Evolutionary conservation across 768 basidiomycete genomes (phyloP), one percentile per base, ranked within the genome.

Genomic region (Termitomyces sp.): DNA sequence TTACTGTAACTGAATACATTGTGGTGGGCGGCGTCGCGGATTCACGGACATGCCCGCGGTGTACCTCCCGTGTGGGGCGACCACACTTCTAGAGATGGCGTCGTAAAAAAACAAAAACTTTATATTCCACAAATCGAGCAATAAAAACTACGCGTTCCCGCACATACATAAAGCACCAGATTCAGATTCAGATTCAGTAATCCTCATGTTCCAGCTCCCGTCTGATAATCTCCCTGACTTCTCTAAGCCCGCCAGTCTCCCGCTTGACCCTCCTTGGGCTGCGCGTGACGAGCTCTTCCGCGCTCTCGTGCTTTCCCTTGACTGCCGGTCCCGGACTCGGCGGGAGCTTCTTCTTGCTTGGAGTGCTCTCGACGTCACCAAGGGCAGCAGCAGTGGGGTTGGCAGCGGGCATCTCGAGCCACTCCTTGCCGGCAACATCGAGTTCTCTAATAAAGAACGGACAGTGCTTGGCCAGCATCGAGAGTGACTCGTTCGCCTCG

Each of bases 201-300:
- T 90, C 88, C 53, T 84, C 76, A 61, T 86, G 68, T 71, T 92
- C 90, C 64, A 92, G 72, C 73, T 92, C 91, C 61, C 79, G 76
- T 64, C 89, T 79, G 66, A 93, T 89, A 65, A 90, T 86, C 71
- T 93, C 91, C 57, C 90, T 75, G 32, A 92, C 90, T 68, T 89
- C 82, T 39, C 91, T 79, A 63, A 93, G 74, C 0, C 90, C 89
- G 32, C 90, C 87, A 5, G 74, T 79, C 65, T 91, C 88, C 27
- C 76, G 78, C 66, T 84, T 87, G 36, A 93, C 85, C 59, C 82
- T 74, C 56, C 81, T 82, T 7, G 91, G 91, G 69, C 90, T 92
- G 47, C 90, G 77, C 27, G 77, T 83, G 16, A 84, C 69, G 20
- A 91, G 64, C 68, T 85, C 84, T 57, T 79, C 72, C 22, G 79